These are phyloP conservation scores for Cyberlindnera xylosilytica DNA, from an alignment of 805 yeast species.

Conservation along the genomic window DNA sequence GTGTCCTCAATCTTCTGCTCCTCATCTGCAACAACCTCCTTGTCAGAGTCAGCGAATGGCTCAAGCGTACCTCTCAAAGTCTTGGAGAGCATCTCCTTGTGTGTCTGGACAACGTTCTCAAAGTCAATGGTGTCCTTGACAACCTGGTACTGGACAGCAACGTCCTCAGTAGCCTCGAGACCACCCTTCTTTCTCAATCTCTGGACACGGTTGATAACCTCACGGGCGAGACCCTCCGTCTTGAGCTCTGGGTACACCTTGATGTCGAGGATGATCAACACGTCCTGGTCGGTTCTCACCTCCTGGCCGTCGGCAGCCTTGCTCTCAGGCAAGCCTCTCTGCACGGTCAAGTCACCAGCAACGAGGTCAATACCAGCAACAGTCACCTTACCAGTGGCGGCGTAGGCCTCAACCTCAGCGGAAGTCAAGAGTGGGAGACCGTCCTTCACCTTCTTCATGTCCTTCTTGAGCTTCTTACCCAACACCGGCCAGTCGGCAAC, in stretches of 20 bases:
- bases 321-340: slow-evolving; percentile 80
- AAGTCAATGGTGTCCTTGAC: slow-evolving; percentile 61
- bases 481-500: slow-evolving; percentile 99
- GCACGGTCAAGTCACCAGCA: slow-evolving; percentile 84
- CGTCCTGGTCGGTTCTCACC: slow-evolving; percentile 84
- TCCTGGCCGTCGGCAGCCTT: slow-evolving; percentile 71
- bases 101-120: slow-evolving; percentile 56
- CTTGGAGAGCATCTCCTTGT: slow-evolving; percentile 69
- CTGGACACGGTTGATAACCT: slow-evolving; percentile 94
- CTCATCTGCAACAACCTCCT: slow-evolving; percentile 74
- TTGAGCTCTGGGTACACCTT: slow-evolving; percentile 83
- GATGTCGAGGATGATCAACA: slow-evolving; percentile 84
- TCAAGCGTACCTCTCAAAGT: slow-evolving; percentile 60
- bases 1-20: slow-evolving; percentile 84
- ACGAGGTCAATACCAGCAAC: slow-evolving; percentile 90
- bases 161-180: slow-evolving; percentile 92
- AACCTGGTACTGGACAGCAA: slow-evolving; percentile 75
- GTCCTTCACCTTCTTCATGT: slow-evolving; percentile 89
- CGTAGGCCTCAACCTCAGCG: slow-evolving; percentile 73
- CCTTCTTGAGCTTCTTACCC: slow-evolving; percentile 95
- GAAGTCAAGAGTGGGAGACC: slow-evolving; percentile 84
- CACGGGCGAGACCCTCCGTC: slow-evolving; percentile 95
- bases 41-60: slow-evolving; percentile 41
- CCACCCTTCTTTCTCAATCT: slow-evolving; percentile 96
- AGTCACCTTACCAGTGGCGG: slow-evolving; percentile 66